Base-by-base conservation (phyloP, 257 asterid genomes). In the Verbascum thapsus region DNA sequence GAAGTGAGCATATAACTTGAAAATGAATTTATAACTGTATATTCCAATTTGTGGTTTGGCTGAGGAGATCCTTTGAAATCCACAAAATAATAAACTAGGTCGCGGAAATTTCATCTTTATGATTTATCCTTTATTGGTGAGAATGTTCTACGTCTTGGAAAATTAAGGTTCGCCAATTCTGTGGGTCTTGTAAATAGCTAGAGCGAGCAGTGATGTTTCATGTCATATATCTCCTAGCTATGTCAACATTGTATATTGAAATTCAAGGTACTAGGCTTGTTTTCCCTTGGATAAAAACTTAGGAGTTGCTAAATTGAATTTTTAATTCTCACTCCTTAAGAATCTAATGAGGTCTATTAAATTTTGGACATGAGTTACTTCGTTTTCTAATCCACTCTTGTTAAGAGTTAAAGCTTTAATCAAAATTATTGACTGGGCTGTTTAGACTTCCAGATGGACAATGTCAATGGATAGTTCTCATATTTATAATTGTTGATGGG, bases 331-430 rank as follows among this genome's bases (percentile, higher is more conserved):
- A 11, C 20, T 39, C 17, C 43, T 58, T 19, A 7, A 40, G 20
- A 15, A 48, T 17, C 34, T 50, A 40, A 50, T 38, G 60, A 43
- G 40, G 68, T 55, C 53, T 59, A 10, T 30, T 43, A 40, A 35
- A 43, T 68, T 34, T 4, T 11, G 51, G 17, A 34, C 17, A 42
- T 56, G 57, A 39, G 15, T 52, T 57, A 20, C 12, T 12, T 39
- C 30, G 22, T 50, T 60, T 43, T 51, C 44, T 51, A 30, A 50
- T 63, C 22, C 52, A 48, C 15, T 44, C 63, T 49, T 30, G 62
- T 47, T 69, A 42, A 40, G 43, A 75, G 10, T 16, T 39, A 12
- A 41, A 49, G 52, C 17, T 22, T 17, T n/a, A 15, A 48, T 44
- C 16, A 20, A 30, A 34, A 18, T 42, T n/a, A 47, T 37, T 23